These are phyloP conservation scores for Fusarium duplospermum DNA, from an alignment of 2,329 filamentous ascomycete genomes.

Conservation along the genomic window DNA sequence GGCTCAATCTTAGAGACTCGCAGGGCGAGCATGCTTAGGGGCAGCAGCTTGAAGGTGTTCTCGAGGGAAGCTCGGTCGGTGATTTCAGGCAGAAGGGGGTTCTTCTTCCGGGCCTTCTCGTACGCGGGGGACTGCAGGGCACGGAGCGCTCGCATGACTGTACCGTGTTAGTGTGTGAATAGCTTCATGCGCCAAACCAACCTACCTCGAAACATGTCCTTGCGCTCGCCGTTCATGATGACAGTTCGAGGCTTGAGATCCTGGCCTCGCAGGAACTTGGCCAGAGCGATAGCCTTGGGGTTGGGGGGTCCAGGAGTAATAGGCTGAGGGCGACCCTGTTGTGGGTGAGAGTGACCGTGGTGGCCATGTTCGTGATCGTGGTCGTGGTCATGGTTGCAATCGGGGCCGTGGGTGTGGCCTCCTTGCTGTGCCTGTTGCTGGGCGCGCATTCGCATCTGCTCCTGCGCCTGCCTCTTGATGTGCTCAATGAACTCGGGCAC, in stretches of 20 bases:
- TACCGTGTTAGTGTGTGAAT: slow-evolving; percentile 14
- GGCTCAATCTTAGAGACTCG: slow-evolving; percentile 82
- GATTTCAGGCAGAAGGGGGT: slow-evolving; percentile 87
- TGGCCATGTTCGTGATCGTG: slow-evolving; percentile 39
- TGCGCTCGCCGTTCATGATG: slow-evolving; percentile 94
- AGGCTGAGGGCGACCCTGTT: slow-evolving; percentile 67
- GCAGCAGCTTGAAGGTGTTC: slow-evolving; percentile 94
- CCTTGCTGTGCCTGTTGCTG: slow-evolving; percentile 55
- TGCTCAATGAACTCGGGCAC: slow-evolving; percentile 85
- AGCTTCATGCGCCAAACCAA: background rate
- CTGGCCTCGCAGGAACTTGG: slow-evolving; percentile 86
- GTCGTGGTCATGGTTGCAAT: slow-evolving; percentile 41
- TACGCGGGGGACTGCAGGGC: slow-evolving; percentile 91
- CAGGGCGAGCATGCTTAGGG: slow-evolving; percentile 92
- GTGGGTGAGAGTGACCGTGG: slow-evolving; percentile 43
- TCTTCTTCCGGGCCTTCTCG: slow-evolving; percentile 88
- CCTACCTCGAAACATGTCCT: slow-evolving; percentile 96
- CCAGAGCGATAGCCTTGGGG: slow-evolving; percentile 87
- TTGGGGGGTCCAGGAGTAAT: slow-evolving; percentile 85
- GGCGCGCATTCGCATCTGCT: slow-evolving; percentile 62
- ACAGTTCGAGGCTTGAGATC: slow-evolving; percentile 90
- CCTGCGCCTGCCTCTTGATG: slow-evolving; percentile 67
- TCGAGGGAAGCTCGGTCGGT: slow-evolving; percentile 89
- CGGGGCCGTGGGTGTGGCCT: slow-evolving; percentile 46
- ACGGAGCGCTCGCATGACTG: slow-evolving; percentile 95